Evolutionary conservation across 805 yeast species (phyloP).

Genomic region (Ogataea haglerorum): DNA sequence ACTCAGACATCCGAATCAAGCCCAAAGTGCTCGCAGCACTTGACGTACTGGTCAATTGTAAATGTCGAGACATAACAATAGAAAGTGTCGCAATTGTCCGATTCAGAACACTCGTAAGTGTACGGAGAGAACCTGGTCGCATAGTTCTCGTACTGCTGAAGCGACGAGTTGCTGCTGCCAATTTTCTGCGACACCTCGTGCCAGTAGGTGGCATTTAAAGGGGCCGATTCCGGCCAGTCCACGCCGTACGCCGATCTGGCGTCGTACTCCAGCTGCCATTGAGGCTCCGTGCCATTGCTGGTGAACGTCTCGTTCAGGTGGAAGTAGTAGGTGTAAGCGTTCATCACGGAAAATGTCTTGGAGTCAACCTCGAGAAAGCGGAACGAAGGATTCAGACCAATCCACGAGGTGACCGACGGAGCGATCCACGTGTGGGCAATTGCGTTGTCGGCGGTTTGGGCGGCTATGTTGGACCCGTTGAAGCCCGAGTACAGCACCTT

Average conservation of each 20-base stretch:
- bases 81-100: slow-evolving; percentile 42
- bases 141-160: slow-evolving; percentile 47
- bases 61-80: slow-evolving; percentile 42
- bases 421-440: slow-evolving; percentile 60
- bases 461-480: slow-evolving; percentile 32
- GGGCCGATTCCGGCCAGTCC: slow-evolving; percentile 56
- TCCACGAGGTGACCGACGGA: slow-evolving; percentile 63
- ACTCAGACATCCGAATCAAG: not conserved
- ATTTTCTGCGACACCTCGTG: slow-evolving; percentile 49
- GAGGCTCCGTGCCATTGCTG: slow-evolving; percentile 53
- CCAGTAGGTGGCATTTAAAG: slow-evolving; percentile 71
- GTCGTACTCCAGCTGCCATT: slow-evolving; percentile 62
- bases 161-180: slow-evolving; percentile 38
- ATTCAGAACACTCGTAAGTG: slow-evolving; percentile 48
- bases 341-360: slow-evolving; percentile 56
- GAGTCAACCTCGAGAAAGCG: slow-evolving; percentile 67
- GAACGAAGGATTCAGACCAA: slow-evolving; percentile 65
- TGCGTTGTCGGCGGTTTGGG: slow-evolving; percentile 41
- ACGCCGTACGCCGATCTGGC: slow-evolving; percentile 58
- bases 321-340: slow-evolving; percentile 58
- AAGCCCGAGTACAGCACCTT: slow-evolving; percentile 48
- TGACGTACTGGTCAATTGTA: slow-evolving; percentile 31
- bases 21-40: slow-evolving; percentile 18
- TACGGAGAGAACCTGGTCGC: slow-evolving; percentile 55
- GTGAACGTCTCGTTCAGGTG: slow-evolving; percentile 54